Base-by-base conservation (phyloP, 139 green algal genomes). In the Chlamydomonas applanata region DNA sequence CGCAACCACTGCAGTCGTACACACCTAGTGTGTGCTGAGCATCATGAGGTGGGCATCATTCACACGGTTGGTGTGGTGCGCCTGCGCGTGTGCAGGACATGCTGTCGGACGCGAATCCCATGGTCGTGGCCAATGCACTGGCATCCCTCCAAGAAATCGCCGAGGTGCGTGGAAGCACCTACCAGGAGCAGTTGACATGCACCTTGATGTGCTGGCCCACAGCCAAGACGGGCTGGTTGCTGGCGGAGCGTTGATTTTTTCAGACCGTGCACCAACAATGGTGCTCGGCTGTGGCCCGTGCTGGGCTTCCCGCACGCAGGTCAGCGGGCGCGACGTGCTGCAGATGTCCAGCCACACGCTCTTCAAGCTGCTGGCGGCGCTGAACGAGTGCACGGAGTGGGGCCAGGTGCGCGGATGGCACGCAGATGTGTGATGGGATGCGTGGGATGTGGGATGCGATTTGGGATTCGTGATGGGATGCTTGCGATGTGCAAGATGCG, bases 331-430 rank as follows among this genome's bases (percentile, higher is more conserved):
- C 1, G 62, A 78, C 62, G 64, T 78, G 72, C 62, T 78, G 61
- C 77, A 91, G 70, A 83, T 98, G 70, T 94, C 79, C 36, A 82
- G 57, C 33, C 78, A 89, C 59, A 92, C 86, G 9, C 82, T 98
- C 5, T 91, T 91, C 77, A 99, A 99, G 88, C 91, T 99, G 71
- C 87, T 99, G 53, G 89, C 93, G 40, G 96, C 96, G 13, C 79
- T 99, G 7, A 98, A 99, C 79, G 96, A 99, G 83, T 99, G 96
- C 85, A 99, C 94, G 2, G 96, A 99, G 90, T 99, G 93, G 92
- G 95, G 93, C 4, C 93, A 98, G 87, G 90, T 93, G 83, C 1
- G 82, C 1, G 13, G 16, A 25, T 44, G 59, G 59, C 4, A 25
- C 4, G 29, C 17, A 25, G 25, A 4, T 66, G 59, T 66, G 3